Percentiles rank a stretch among this genome's conserved stretches.
phyloP scores from a whole-genome alignment of 352 stramenopile species.

The Globisporangium canariense region DNA sequence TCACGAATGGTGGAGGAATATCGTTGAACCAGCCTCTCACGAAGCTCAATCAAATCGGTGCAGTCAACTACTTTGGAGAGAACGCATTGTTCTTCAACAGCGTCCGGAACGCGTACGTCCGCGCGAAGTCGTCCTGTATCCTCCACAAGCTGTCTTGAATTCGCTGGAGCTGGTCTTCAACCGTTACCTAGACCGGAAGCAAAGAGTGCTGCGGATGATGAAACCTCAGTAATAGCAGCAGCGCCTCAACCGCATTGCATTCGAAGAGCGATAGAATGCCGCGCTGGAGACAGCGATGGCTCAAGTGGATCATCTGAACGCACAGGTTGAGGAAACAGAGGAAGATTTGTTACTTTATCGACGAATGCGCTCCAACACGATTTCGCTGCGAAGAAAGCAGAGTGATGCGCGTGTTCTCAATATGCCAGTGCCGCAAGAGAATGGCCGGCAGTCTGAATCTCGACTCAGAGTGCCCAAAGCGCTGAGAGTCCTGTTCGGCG shows the following conservation, averaged over 20 bases:
- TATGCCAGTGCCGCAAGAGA: slow-evolving; percentile 9
- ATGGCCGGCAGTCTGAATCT: not conserved
- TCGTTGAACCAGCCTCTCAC: slow-evolving; percentile 20
- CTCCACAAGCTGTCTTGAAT: slow-evolving; percentile 64
- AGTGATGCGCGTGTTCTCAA: slow-evolving; percentile 18
- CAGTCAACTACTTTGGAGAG: slow-evolving; percentile 66
- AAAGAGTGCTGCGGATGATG: slow-evolving; percentile 62
- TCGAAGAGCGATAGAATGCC: slow-evolving; percentile 40
- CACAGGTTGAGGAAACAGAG: slow-evolving; percentile 31
- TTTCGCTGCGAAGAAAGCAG: slow-evolving; percentile 10
- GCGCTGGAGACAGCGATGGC: slow-evolving; percentile 27
- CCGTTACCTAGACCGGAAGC: slow-evolving; percentile 66
- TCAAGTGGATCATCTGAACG: slow-evolving; percentile 32
- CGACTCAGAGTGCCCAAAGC: not conserved
- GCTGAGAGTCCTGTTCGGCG: slow-evolving; percentile 31
- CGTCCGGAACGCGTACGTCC: slow-evolving; percentile 48
- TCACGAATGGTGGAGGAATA: slow-evolving; percentile 1
- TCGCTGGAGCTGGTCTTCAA: slow-evolving; percentile 72
- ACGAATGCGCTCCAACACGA: slow-evolving; percentile 27
- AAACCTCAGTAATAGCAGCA: slow-evolving; percentile 54
- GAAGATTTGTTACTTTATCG: slow-evolving; percentile 33
- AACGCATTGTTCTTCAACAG: slow-evolving; percentile 67
- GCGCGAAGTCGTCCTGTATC: slow-evolving; percentile 62
- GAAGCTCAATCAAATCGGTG: slow-evolving; percentile 50
- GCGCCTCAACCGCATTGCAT: slow-evolving; percentile 38